These are phyloP conservation scores for Calocera viscosa DNA, from an alignment of 768 basidiomycete species.

Conservation along the genomic window DNA sequence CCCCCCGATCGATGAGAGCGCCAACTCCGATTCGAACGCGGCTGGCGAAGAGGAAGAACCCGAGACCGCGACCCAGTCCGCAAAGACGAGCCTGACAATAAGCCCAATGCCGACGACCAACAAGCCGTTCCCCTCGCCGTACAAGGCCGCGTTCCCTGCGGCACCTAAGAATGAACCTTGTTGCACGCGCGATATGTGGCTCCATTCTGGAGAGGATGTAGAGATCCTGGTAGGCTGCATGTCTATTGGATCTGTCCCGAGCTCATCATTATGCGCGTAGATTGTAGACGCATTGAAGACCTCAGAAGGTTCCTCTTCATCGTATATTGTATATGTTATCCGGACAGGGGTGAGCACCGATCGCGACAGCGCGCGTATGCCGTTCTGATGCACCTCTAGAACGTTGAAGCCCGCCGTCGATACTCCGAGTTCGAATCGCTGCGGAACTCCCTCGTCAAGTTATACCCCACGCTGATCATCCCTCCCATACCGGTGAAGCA, in stretches of 20 bases:
- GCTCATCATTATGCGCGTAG: slow-evolving; percentile 31
- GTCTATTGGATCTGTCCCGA: slow-evolving; percentile 8
- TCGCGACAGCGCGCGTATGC: slow-evolving; percentile 2
- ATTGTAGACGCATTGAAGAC: slow-evolving; percentile 96
- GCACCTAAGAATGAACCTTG: background rate
- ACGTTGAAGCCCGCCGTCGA: slow-evolving; percentile 68
- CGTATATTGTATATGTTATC: slow-evolving; percentile 92
- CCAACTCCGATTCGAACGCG: too few relatives aligned
- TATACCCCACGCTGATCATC: slow-evolving; percentile 93
- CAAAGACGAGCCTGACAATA: background rate
- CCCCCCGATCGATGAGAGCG: background rate
- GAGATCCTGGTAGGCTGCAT: slow-evolving; percentile 53
- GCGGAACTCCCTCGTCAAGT: slow-evolving; percentile 62
- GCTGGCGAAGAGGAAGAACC: background rate
- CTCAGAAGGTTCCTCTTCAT: slow-evolving; percentile 67
- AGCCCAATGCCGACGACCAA: background rate
- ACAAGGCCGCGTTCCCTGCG: background rate
- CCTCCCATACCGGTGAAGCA: slow-evolving; percentile 98
- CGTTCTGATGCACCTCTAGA: slow-evolving; percentile 33
- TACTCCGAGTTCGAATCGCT: slow-evolving; percentile 98
- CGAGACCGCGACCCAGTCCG: background rate
- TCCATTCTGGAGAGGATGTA: slow-evolving; percentile 71
- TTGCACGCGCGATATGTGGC: slow-evolving; percentile 26
- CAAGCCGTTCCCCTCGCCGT: background rate
- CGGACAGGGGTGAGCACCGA: slow-evolving; percentile 56